Evolutionary conservation across 1,284 basidiomycete genomes (phyloP).

Genomic region (Volvariella volvacea): DNA sequence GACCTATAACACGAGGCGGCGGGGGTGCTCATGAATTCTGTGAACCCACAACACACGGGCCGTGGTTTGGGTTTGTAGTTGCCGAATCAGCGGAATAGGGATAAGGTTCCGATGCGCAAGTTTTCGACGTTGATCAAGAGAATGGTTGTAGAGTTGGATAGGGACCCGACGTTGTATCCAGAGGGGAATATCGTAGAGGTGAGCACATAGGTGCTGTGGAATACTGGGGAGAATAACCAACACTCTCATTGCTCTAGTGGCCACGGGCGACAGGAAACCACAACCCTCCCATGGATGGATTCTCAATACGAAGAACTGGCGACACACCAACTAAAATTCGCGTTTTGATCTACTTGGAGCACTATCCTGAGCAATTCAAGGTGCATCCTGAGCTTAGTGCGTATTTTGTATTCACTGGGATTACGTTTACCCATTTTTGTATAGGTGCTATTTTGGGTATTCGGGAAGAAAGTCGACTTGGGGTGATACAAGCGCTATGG

Average conservation of each 20-base stretch:
- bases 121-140: slow-evolving; percentile 85
- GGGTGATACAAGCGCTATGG: slow-evolving; percentile 84
- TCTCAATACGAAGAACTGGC: slow-evolving; percentile 81
- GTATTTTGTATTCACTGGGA: slow-evolving; percentile 14
- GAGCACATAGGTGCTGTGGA: no score
- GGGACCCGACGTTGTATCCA: slow-evolving; percentile 77
- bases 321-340: slow-evolving; percentile 75
- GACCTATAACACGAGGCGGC: no score
- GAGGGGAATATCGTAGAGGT: slow-evolving; percentile 81
- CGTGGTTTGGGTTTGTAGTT: slow-evolving; percentile 27
- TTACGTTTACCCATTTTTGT: no score
- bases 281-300: slow-evolving; percentile 75
- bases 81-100: slow-evolving; percentile 57
- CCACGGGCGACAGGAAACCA: slow-evolving; percentile 48
- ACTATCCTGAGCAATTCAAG: slow-evolving; percentile 84
- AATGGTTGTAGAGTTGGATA: slow-evolving; percentile 82
- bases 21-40: no score
- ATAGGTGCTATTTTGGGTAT: slow-evolving; percentile 66
- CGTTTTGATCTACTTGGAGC: slow-evolving; percentile 77
- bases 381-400: slow-evolving; percentile 72
- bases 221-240: slow-evolving; percentile 11
- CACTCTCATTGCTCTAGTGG: slow-evolving; percentile 45
- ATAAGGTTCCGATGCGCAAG: slow-evolving; percentile 65
- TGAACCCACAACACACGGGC: no score
- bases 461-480: slow-evolving; percentile 81